These are phyloP conservation scores for Talaromyces sp. DNA, from an alignment of 2,329 filamentous ascomycete species.

Conservation along the genomic window DNA sequence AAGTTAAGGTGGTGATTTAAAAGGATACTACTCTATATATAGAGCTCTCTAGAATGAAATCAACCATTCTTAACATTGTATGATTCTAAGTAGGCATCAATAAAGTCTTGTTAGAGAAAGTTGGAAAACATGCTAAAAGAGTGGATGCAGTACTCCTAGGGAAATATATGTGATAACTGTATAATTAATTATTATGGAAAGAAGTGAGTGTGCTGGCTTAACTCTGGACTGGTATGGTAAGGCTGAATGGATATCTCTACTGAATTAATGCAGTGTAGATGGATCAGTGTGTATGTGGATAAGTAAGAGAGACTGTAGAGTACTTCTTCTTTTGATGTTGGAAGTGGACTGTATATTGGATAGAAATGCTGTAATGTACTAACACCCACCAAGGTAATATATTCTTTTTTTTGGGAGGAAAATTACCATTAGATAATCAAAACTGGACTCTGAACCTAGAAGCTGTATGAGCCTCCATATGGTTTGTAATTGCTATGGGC, in stretches of 20 bases:
- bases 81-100: conserved; percentile 14
- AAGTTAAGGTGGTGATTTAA: conserved; percentile 17
- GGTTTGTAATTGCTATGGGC: conserved; percentile 1
- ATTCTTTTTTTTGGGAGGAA: conserved; percentile 8
- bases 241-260: conserved; percentile 25
- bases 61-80: conserved; percentile 20
- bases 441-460: conserved; percentile 1
- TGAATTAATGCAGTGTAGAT: not conserved
- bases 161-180: conserved; percentile 21
- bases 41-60: conserved; percentile 17
- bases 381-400: conserved; percentile 7
- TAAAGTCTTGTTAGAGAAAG: conserved; percentile 15
- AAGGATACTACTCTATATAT: conserved; percentile 13
- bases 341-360: conserved; percentile 18
- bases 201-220: conserved; percentile 25
- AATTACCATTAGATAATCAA: conserved; percentile 2
- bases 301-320: conserved; percentile 21
- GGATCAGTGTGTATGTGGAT: conserved; percentile 16
- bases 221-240: conserved; percentile 23
- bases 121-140: conserved; percentile 19
- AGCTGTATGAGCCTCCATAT: not conserved
- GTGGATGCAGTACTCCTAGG: conserved; percentile 24
- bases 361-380: conserved; percentile 1
- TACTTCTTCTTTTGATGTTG: conserved; percentile 23
- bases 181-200: conserved; percentile 13